Percentiles rank a stretch among this genome's conserved stretches.
phyloP scores from a whole-genome alignment of 2,329 filamentous ascomycete genomes.

The Diaporthe citri region DNA sequence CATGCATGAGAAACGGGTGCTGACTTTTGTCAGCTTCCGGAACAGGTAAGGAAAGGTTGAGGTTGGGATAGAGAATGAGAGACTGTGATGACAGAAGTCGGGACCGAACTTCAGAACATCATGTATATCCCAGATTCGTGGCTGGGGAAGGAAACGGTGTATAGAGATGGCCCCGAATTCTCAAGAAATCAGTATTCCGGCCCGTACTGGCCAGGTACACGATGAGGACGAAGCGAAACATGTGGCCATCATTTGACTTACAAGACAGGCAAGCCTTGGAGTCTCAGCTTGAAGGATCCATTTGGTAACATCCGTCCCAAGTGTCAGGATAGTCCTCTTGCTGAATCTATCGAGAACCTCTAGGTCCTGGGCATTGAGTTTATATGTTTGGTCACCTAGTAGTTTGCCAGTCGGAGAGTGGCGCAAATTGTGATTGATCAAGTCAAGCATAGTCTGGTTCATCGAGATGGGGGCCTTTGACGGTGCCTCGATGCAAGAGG shows the following conservation, averaged over 20 bases:
- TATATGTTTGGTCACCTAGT: slow-evolving; percentile 47
- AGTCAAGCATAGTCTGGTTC: slow-evolving; percentile 40
- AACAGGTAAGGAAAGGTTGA: background rate
- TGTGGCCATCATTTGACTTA: slow-evolving; percentile 44
- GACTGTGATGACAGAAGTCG: background rate
- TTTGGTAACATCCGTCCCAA: slow-evolving; percentile 51
- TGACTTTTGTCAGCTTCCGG: slow-evolving; percentile 21
- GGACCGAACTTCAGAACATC: too few species aligned
- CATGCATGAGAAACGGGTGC: slow-evolving; percentile 67
- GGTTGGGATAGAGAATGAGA: too few species aligned
- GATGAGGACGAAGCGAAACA: background rate
- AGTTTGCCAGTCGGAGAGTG: slow-evolving; percentile 33
- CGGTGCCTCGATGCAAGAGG: slow-evolving; percentile 41
- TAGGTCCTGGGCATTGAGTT: slow-evolving; percentile 50
- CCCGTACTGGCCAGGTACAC: too few species aligned
- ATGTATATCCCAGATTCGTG: too few species aligned
- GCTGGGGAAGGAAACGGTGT: too few species aligned
- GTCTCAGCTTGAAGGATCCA: slow-evolving; percentile 52
- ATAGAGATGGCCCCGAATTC: background rate
- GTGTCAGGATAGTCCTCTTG: slow-evolving; percentile 55
- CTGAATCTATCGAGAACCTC: slow-evolving; percentile 57
- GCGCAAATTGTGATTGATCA: slow-evolving; percentile 43
- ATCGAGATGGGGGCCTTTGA: slow-evolving; percentile 41
- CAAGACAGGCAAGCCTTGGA: slow-evolving; percentile 54
- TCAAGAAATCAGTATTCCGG: accelerated